phyloP scores from a whole-genome alignment of 1,284 basidiomycete genomes.

The Leccinum huronense region DNA sequence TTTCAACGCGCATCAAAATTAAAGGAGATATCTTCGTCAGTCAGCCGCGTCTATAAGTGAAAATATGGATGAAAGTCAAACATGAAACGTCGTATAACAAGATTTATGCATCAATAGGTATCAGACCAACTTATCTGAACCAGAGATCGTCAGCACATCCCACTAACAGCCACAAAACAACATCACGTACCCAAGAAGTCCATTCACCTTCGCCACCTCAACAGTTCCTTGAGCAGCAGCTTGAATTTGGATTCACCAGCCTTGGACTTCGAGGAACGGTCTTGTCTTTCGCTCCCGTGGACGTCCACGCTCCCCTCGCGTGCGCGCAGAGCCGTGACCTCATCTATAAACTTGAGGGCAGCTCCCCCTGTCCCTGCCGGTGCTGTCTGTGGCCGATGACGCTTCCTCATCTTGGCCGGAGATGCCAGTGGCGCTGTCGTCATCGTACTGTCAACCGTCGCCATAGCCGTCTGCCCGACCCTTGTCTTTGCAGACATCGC shows the following conservation, averaged over 20 bases:
- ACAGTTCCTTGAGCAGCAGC: slow-evolving; percentile 19
- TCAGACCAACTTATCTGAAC: background rate
- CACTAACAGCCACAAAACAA: background rate
- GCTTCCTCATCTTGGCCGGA: slow-evolving; percentile 8
- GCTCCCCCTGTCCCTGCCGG: slow-evolving; percentile 17
- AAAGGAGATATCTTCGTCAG: background rate
- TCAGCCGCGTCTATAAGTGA: background rate
- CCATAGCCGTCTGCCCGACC: background rate
- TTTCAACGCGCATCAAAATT: background rate
- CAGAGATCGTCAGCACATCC: background rate
- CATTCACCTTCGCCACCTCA: slow-evolving; percentile 19
- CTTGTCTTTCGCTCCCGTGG: background rate
- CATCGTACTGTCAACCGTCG: background rate
- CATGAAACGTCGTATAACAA: background rate
- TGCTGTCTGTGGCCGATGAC: slow-evolving; percentile 29
- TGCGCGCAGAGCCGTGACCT: background rate
- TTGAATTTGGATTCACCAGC: slow-evolving; percentile 18
- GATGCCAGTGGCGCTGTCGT: background rate
- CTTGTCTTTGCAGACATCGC: background rate
- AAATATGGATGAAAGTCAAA: background rate
- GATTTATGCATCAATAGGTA: background rate
- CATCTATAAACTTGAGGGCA: slow-evolving; percentile 23
- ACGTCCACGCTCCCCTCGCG: slow-evolving; percentile 8
- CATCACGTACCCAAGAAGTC: slow-evolving; percentile 4
- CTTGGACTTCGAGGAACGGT: slow-evolving; percentile 5